Evolutionary conservation across 176 grass and related monocot species (phyloP).

Genomic region (Triticum timopheevii): DNA sequence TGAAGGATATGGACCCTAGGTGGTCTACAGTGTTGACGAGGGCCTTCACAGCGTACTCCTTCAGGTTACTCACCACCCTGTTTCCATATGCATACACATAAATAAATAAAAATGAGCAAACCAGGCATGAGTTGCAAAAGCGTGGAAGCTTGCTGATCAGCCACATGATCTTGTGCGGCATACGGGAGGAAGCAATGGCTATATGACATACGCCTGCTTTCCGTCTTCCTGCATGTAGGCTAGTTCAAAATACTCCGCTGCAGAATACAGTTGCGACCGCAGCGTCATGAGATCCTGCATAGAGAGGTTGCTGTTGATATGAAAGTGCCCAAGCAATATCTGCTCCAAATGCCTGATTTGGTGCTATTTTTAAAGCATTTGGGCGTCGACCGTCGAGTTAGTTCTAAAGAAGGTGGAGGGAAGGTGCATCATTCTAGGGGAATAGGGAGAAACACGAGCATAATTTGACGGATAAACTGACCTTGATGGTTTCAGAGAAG

Average conservation of each 20-base stretch:
- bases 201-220: slow-evolving; percentile 42
- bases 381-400: neutral
- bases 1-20: slow-evolving; percentile 80
- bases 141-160: neutral
- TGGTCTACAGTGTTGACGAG: slow-evolving; percentile 86
- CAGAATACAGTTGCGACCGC: slow-evolving; percentile 74
- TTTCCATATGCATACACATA: neutral
- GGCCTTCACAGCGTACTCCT: slow-evolving; percentile 74
- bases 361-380: neutral
- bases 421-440: neutral
- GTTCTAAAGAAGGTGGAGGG: neutral
- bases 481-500: slow-evolving; percentile 88
- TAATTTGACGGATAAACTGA: slow-evolving; percentile 13
- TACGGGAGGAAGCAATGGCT: neutral
- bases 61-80: slow-evolving; percentile 68
- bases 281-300: slow-evolving; percentile 77
- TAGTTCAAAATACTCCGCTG: slow-evolving; percentile 89
- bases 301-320: neutral
- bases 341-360: neutral
- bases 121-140: neutral
- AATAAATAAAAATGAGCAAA: neutral
- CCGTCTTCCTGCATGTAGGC: slow-evolving; percentile 55
- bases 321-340: neutral
- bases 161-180: neutral
- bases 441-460: neutral